phyloP scores from a whole-genome alignment of 306 rosid species.

The Cotoneaster glaucophyllus region DNA sequence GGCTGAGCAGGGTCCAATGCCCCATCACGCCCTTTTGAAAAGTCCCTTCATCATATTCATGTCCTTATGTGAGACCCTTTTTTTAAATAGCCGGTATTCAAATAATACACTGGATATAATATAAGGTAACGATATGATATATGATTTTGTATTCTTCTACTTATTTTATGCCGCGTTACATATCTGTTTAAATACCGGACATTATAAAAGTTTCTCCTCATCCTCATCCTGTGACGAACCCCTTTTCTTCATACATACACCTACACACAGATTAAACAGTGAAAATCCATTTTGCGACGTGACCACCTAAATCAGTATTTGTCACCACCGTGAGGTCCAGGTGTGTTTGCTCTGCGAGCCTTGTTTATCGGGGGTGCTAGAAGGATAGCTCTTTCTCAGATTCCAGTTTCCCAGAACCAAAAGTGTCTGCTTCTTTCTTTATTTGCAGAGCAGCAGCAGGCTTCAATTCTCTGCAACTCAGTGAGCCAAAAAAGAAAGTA shows the following conservation, averaged over 20 bases:
- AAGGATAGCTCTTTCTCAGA: neutral
- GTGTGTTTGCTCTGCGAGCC: slow-evolving; percentile 16
- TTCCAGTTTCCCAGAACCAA: neutral
- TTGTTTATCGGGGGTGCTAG: slow-evolving; percentile 37
- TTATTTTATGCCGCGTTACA: too few relatives aligned
- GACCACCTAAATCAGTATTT: neutral
- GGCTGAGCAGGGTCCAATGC: neutral
- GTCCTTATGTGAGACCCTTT: neutral
- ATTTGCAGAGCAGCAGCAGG: slow-evolving; percentile 11
- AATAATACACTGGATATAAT: too few relatives aligned
- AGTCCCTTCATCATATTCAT: slow-evolving; percentile 8
- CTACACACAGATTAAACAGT: neutral
- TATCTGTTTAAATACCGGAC: too few relatives aligned
- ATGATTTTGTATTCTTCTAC: too few relatives aligned
- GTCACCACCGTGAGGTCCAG: slow-evolving; percentile 3
- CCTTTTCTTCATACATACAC: too few relatives aligned
- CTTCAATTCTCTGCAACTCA: slow-evolving; percentile 29
- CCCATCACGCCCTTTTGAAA: slow-evolving; percentile 12
- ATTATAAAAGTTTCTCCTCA: too few relatives aligned
- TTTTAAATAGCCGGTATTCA: too few relatives aligned
- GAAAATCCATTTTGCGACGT: slow-evolving; percentile 27
- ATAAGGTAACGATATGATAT: too few relatives aligned
- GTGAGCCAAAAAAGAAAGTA: neutral
- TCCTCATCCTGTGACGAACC: too few relatives aligned
- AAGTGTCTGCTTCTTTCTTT: neutral